Conservation (phyloP, 768 basidiomycete species). For the Tylopilus intermedius region DNA sequence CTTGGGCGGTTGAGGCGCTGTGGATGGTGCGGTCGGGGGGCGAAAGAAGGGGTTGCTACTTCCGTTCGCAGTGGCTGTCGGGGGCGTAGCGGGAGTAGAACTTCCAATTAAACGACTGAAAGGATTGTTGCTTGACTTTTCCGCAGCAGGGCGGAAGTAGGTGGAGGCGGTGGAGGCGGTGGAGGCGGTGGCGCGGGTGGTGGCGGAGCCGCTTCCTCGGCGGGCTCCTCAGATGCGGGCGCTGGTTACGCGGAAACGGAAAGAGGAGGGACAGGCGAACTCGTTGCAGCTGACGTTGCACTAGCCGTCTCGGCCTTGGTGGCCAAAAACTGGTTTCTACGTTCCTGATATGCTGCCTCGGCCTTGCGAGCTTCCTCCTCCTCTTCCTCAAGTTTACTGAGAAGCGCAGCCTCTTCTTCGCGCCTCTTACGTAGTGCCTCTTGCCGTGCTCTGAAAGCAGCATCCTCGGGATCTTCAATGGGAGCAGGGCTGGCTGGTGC, state of each 20-base stretch:
- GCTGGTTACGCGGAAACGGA: constrained; percentile 29
- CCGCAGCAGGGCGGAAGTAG: constrained; percentile 20
- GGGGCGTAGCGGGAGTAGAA: constrained; percentile 20
- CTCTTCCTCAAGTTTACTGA: constrained; percentile 68
- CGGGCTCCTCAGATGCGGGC: constrained; percentile 16
- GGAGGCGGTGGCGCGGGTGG: constrained; percentile 24
- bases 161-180: constrained; percentile 20
- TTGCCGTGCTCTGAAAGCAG: constrained; percentile 60
- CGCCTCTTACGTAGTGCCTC: constrained; percentile 64
- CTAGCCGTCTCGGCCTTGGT: constrained; percentile 34
- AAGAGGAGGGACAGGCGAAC: constrained; percentile 31
- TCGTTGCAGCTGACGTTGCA: constrained; percentile 20
- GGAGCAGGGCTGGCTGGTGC: constrained; percentile 37
- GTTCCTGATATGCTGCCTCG: constrained; percentile 38
- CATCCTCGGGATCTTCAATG: constrained; percentile 72
- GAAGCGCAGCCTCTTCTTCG: constrained; percentile 63
- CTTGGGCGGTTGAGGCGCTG: too few relatives aligned
- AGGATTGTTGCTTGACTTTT: constrained; percentile 70
- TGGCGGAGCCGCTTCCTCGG: constrained; percentile 27
- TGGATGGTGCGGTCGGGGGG: constrained; percentile 30
- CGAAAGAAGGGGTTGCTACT: constrained; percentile 77
- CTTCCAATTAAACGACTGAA: constrained; percentile 61
- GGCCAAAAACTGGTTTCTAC: constrained; percentile 34
- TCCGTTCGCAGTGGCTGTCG: constrained; percentile 34
- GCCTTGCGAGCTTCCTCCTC: constrained; percentile 51